These are phyloP conservation scores for Parachlorella kessleri DNA, from an alignment of 139 green algal species.

Conservation along the genomic window DNA sequence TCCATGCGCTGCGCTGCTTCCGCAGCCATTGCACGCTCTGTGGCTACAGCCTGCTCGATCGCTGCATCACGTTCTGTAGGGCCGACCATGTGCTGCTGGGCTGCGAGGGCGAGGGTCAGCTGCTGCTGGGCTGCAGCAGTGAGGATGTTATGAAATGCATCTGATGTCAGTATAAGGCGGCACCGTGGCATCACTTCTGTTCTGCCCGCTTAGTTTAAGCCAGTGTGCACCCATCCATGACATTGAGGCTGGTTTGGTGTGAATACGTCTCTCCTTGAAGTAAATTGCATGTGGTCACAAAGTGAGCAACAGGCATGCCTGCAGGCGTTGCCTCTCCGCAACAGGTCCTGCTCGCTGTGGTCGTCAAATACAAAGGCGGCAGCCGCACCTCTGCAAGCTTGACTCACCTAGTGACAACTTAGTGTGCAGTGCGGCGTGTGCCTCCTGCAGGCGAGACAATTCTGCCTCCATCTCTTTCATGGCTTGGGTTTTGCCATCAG, in stretches of 20 bases:
- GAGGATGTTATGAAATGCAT: background rate
- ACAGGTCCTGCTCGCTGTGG: too few species aligned
- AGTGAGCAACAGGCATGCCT: constrained; percentile 9
- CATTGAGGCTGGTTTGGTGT: background rate
- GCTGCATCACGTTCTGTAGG: background rate
- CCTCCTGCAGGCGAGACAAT: too few species aligned
- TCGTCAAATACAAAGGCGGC: too few species aligned
- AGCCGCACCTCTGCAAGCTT: too few species aligned
- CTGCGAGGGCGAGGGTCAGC: background rate
- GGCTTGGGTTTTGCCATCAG: too few species aligned
- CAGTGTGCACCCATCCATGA: too few species aligned
- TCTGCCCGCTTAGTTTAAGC: too few species aligned
- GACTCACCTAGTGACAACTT: too few species aligned
- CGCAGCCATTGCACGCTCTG: background rate
- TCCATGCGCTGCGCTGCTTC: constrained; percentile 2
- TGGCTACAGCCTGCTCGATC: background rate
- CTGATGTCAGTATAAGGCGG: background rate
- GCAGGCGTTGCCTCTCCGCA: too few species aligned
- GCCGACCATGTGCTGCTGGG: background rate
- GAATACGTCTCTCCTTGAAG: background rate
- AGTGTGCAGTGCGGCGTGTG: too few species aligned
- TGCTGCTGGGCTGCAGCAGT: constrained; percentile 12
- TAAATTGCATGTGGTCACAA: constrained; percentile 8
- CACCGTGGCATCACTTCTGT: background rate
- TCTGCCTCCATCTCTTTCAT: background rate